Percentiles rank a stretch among this genome's conserved stretches.
Conservation (phyloP, 768 basidiomycete genomes). For the Terana coerulea region DNA sequence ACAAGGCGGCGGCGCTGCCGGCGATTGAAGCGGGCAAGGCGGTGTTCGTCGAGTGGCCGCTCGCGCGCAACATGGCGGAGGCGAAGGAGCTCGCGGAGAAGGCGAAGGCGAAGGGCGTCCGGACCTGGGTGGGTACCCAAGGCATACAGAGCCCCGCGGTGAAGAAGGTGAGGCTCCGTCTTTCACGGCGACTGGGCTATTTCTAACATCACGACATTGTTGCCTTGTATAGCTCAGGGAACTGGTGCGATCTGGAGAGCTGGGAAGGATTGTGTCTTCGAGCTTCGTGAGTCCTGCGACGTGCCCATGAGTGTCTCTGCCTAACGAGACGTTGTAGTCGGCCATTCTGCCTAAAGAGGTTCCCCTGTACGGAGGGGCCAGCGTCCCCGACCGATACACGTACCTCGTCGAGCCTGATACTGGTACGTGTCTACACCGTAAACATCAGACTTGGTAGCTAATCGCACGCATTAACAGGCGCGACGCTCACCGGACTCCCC, state of each 20-base stretch:
- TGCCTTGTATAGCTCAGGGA: constrained; percentile 26
- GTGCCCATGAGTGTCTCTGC: background rate
- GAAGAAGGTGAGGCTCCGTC: constrained; percentile 33
- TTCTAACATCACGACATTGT: no score
- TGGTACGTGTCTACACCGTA: background rate
- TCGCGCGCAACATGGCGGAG: constrained; percentile 28
- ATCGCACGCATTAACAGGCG: background rate
- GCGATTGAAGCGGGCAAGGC: constrained; percentile 35
- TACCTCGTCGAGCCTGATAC: background rate
- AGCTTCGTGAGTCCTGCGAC: constrained; percentile 25
- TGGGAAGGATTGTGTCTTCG: constrained; percentile 29
- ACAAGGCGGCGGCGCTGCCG: constrained; percentile 28
- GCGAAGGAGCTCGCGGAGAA: constrained; percentile 32
- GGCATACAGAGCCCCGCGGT: constrained; percentile 26
- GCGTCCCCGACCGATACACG: background rate
- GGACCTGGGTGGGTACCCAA: constrained; percentile 33
- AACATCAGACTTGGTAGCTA: background rate
- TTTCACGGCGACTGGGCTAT: no score
- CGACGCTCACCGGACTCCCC: background rate
- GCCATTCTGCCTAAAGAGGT: background rate
- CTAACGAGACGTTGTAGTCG: no score
- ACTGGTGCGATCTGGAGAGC: constrained; percentile 26
- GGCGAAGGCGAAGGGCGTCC: constrained; percentile 28
- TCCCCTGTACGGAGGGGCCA: background rate
- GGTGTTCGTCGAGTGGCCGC: constrained; percentile 40